Conservation (phyloP, 192 early-diverging fungal species). For the Pecoramyces ruminantium region DNA sequence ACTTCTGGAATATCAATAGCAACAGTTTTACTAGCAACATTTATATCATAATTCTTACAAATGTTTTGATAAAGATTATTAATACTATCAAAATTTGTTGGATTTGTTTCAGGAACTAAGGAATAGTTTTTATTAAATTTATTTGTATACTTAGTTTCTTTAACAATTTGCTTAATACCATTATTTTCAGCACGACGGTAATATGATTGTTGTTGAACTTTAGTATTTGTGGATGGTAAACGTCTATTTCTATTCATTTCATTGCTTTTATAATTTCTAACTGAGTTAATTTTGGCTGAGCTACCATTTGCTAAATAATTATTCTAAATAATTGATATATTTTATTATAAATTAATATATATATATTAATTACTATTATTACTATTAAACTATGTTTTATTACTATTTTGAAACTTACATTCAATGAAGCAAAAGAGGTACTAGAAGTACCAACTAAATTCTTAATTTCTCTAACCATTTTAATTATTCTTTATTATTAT, state of each 20-base stretch:
- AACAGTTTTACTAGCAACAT: neutral
- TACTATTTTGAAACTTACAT: neutral
- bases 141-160: neutral
- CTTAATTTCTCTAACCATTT: neutral
- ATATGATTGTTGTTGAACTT: neutral
- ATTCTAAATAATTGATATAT: too few relatives aligned
- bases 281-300: neutral
- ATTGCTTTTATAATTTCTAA: neutral
- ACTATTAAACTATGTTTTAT: too few relatives aligned
- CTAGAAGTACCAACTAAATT: neutral
- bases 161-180: neutral
- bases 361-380: too few relatives aligned
- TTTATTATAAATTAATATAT: too few relatives aligned
- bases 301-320: neutral
- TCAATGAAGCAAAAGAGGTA: neutral
- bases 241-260: neutral
- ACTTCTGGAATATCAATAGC: neutral
- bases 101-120: neutral
- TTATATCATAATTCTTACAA: neutral
- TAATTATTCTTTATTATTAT: neutral
- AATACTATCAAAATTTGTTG: neutral
- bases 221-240: neutral
- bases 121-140: neutral
- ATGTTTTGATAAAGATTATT: neutral
- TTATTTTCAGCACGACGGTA: neutral